Evolutionary conservation across 495 filamentous ascomycete species (phyloP).

Genomic region (Penicillium arizonense): DNA sequence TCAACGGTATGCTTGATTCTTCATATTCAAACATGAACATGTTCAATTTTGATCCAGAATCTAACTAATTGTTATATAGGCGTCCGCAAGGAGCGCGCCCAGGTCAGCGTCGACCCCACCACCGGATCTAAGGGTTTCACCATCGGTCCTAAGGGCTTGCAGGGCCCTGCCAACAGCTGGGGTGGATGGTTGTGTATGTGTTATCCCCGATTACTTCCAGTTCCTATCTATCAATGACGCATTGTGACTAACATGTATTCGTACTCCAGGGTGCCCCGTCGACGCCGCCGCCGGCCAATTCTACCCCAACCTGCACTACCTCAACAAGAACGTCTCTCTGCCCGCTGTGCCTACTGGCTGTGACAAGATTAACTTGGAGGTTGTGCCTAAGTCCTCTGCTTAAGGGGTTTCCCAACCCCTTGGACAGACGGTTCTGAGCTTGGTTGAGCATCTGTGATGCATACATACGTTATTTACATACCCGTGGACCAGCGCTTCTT

Average conservation of each 20-base stretch:
- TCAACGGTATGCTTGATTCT: background rate
- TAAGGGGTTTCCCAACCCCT: background rate
- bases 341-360: conserved; percentile 4
- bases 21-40: too few species aligned
- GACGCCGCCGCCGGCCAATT: conserved; percentile 3
- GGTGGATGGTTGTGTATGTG: conserved; percentile 9
- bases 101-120: conserved; percentile 6
- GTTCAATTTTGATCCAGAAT: too few species aligned
- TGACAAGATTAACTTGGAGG: conserved; percentile 6
- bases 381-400: conserved; percentile 1
- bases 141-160: background rate
- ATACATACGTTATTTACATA: background rate
- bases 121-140: conserved; percentile 4
- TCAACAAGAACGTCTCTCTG: background rate
- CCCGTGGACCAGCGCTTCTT: background rate
- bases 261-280: conserved; percentile 2
- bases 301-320: conserved; percentile 5
- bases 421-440: background rate
- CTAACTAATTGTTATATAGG: background rate
- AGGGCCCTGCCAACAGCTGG: conserved; percentile 1
- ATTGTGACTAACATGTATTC: conserved; percentile 4
- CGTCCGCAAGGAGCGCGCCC: conserved; percentile 2
- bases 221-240: background rate
- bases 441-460: background rate
- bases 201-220: background rate